Conservation (phyloP, 2,329 filamentous ascomycete genomes). For the Pestalotiopsis sp. region DNA sequence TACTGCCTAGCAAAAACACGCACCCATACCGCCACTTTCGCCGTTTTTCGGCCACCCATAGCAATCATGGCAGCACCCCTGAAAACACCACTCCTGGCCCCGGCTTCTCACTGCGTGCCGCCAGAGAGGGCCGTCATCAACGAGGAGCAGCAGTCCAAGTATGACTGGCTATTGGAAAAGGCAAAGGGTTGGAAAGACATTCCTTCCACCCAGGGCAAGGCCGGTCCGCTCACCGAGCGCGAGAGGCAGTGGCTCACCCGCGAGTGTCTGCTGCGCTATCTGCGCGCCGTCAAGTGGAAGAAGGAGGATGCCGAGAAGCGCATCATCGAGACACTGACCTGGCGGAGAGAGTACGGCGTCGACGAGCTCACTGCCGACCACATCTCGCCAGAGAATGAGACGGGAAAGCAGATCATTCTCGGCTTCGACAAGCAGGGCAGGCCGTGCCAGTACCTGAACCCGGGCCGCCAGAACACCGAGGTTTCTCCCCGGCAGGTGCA, state of each 20-base stretch:
- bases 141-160: constrained; percentile 79
- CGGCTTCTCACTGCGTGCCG: constrained; percentile 60
- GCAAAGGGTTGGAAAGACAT: constrained; percentile 74
- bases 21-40: background rate
- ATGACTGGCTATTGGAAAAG: constrained; percentile 71
- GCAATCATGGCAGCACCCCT: constrained; percentile 27
- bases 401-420: constrained; percentile 88
- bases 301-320: constrained; percentile 75
- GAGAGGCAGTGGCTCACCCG: constrained; percentile 90
- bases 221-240: constrained; percentile 69
- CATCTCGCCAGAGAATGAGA: constrained; percentile 92
- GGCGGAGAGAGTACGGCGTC: constrained; percentile 89
- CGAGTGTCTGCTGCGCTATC: constrained; percentile 90
- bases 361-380: constrained; percentile 80
- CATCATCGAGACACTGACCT: constrained; percentile 78
- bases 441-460: constrained; percentile 90
- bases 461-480: constrained; percentile 90
- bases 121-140: constrained; percentile 62
- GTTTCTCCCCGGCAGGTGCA: constrained; percentile 84
- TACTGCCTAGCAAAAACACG: background rate
- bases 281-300: constrained; percentile 92
- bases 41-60: constrained; percentile 17
- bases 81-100: constrained; percentile 60
- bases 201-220: constrained; percentile 56
- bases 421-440: constrained; percentile 84